These are phyloP conservation scores for Thelephora ganbajun DNA, from an alignment of 768 basidiomycete genomes.

Conservation along the genomic window DNA sequence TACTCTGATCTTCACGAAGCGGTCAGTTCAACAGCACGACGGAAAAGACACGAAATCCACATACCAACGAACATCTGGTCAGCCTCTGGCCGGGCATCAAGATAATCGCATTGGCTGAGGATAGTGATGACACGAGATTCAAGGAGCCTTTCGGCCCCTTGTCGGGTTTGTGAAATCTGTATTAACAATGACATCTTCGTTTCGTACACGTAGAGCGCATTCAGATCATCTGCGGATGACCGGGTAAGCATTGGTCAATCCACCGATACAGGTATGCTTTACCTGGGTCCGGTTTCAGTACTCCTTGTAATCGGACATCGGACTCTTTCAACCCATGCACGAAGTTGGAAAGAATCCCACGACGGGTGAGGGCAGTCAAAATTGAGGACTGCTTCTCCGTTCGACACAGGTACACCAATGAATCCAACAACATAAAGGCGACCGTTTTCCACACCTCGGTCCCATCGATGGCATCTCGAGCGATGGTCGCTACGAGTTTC, in stretches of 20 bases:
- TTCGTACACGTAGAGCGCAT: constrained; percentile 88
- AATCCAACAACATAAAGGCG: constrained; percentile 82
- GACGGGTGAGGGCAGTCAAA: constrained; percentile 42
- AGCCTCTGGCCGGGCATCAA: constrained; percentile 73
- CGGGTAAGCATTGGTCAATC: not conserved
- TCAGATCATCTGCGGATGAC: constrained; percentile 57
- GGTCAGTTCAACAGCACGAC: constrained; percentile 3
- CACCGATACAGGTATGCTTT: constrained; percentile 10
- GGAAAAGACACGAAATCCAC: constrained; percentile 7
- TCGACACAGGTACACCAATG: constrained; percentile 58
- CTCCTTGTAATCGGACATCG: constrained; percentile 56
- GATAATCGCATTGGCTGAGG: constrained; percentile 74
- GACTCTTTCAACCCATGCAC: constrained; percentile 75
- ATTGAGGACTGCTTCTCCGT: constrained; percentile 55
- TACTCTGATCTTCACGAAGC: constrained; percentile 47
- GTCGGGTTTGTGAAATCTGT: constrained; percentile 67
- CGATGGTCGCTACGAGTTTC: constrained; percentile 53
- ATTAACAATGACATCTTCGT: constrained; percentile 86
- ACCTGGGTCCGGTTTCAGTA: constrained; percentile 88
- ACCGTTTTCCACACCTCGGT: constrained; percentile 96
- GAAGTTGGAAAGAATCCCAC: constrained; percentile 73
- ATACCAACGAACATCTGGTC: constrained; percentile 74
- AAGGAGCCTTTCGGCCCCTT: constrained; percentile 74
- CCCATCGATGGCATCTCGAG: constrained; percentile 89
- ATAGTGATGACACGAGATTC: constrained; percentile 64